phyloP scores from a whole-genome alignment of 495 filamentous ascomycete genomes.

The Penicillium alfredii region DNA sequence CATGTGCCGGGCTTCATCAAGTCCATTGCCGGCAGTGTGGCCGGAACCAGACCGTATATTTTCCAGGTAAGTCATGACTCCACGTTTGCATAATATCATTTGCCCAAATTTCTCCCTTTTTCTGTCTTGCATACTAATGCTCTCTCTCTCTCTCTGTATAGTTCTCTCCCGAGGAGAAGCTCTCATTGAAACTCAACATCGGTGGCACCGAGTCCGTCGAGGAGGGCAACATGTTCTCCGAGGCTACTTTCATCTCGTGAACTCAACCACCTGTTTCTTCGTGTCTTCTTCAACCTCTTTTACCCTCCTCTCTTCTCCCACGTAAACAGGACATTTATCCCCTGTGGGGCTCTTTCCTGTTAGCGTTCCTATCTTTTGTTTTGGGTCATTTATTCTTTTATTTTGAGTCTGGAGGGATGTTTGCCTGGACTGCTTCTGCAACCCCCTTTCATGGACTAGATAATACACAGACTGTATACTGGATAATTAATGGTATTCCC shows the following conservation, averaged over 20 bases:
- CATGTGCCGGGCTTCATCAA: slow-evolving; percentile 95
- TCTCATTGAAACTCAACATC: slow-evolving; percentile 74
- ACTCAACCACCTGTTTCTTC: background rate
- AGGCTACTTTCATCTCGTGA: slow-evolving; percentile 88
- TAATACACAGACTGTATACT: slow-evolving; percentile 33
- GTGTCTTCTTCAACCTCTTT: no score
- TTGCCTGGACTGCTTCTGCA: slow-evolving; percentile 4
- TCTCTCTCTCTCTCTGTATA: slow-evolving; percentile 20
- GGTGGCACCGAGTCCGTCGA: slow-evolving; percentile 71
- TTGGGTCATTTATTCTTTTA: slow-evolving; percentile 20
- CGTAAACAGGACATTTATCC: slow-evolving; percentile 33
- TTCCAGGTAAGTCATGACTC: slow-evolving; percentile 71
- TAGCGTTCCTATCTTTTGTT: slow-evolving; percentile 19
- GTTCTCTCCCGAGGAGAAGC: slow-evolving; percentile 58
- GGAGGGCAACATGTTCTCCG: slow-evolving; percentile 69
- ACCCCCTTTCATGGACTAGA: slow-evolving; percentile 18
- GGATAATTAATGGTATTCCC: slow-evolving; percentile 36
- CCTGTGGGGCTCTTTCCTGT: slow-evolving; percentile 9
- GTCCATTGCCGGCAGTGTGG: slow-evolving; percentile 77
- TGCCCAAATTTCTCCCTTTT: background rate
- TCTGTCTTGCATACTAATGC: background rate
- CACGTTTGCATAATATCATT: background rate
- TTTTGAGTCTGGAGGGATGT: slow-evolving; percentile 11
- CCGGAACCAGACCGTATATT: slow-evolving; percentile 92
- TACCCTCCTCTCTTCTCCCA: no score